Evolutionary conservation across 768 basidiomycete genomes (phyloP), one percentile per base, ranked within the genome.

Genomic region (Amanita fuliginea): DNA sequence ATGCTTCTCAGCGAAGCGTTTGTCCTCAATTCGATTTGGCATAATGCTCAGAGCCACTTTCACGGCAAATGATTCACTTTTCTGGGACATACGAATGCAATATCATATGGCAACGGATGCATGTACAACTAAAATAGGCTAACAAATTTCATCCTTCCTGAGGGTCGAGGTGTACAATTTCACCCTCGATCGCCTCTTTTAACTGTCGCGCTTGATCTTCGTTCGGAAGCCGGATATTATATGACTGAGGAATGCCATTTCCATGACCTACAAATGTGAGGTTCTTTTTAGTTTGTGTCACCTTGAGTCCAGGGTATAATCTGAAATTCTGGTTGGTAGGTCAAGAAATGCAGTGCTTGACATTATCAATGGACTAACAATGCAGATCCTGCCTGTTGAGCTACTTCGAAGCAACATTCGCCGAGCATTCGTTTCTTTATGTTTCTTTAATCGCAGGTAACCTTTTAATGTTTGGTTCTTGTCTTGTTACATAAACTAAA

Each of bases 1-100:
- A 77, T 98, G 69, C 78, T 99, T 30, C 80, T 99, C 41, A 90
- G 87, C 59, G 90, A 97, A 67, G 95, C 96, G 1, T 99, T 95
- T 61, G 86, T 98, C 18, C 81, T 91, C 57, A 89, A 83, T 56
- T 90, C 86, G 24, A 86, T 87, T 66, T 92, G 89, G 89, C 88
- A 91, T 55, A 90, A 92, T 57, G 89, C 89, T 4, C 89, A 90
- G 60, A 89, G 86, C 60, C 89, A 92, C 64, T 84, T 92, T 64
- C 75, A 67, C 37, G 80, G 67, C 54, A 84, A 80, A 61, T 71
- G 58, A 63, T 37, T 16, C 14, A 11, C 35, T n/a, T 48, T 14
- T 16, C 34, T 30, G 22, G 41, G 44, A 28, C n/a, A 26, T 24
- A 24, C 22, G 22, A 24, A 44, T 37, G 43, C 46, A 39, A 39